These are phyloP conservation scores for Spinacia oleracea DNA, from an alignment of 179 eudicot species.

Conservation along the genomic window DNA sequence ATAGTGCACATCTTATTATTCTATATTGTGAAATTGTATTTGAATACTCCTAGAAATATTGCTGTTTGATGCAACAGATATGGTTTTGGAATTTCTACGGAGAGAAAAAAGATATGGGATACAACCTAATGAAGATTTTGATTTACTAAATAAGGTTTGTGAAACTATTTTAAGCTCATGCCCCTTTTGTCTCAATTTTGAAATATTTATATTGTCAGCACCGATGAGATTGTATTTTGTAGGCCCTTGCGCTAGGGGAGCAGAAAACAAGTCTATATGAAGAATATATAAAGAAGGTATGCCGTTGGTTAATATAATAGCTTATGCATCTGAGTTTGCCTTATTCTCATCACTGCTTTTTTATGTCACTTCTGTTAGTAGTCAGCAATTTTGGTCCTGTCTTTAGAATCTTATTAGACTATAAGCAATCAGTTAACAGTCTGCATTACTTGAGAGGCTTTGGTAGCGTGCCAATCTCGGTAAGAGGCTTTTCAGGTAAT, in stretches of 20 bases:
- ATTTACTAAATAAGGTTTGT: constrained; percentile 63
- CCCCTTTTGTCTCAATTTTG: neutral
- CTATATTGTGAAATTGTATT: neutral
- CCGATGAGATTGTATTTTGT: constrained; percentile 21
- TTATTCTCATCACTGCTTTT: neutral
- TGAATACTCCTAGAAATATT: neutral
- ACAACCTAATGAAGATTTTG: constrained; percentile 76
- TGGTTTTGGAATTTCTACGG: constrained; percentile 69
- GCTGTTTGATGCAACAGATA: constrained; percentile 35
- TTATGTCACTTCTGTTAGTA: neutral
- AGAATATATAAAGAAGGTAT: constrained; percentile 91
- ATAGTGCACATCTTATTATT: neutral
- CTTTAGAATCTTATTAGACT: neutral
- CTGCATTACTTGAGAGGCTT: neutral
- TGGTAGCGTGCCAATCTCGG: neutral
- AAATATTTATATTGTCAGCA: constrained; percentile 1
- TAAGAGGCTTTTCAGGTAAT: constrained; percentile 1
- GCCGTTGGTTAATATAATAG: no score
- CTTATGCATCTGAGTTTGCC: neutral
- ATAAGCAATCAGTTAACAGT: neutral
- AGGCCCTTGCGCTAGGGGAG: constrained; percentile 86
- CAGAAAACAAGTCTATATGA: constrained; percentile 63
- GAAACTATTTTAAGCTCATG: neutral
- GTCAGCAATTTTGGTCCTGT: neutral
- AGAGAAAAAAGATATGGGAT: constrained; percentile 54